phyloP scores from a whole-genome alignment of 345 rosid species.

The Erucastrum elatum region DNA sequence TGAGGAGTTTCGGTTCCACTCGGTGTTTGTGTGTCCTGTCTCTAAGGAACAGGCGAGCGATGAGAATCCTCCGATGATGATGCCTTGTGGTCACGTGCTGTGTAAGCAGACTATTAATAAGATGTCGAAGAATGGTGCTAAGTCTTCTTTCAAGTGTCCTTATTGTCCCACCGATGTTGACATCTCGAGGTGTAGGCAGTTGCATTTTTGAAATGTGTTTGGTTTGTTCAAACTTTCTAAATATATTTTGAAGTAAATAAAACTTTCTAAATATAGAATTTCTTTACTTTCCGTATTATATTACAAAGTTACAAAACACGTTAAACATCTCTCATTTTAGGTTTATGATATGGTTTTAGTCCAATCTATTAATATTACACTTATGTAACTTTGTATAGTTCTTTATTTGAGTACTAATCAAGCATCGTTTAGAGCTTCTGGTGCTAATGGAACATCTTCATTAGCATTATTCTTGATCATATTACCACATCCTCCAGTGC shows the following conservation, averaged over 20 bases:
- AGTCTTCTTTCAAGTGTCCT: conserved; percentile 64
- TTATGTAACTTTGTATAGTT: background rate
- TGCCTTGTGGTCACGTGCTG: conserved; percentile 79
- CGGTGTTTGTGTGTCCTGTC: conserved; percentile 75
- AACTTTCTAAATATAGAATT: conserved; percentile 31
- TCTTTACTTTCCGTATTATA: too few species aligned
- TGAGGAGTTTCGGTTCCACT: conserved; percentile 68
- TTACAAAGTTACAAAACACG: background rate
- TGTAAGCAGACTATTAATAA: conserved; percentile 70
- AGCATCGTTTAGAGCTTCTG: background rate
- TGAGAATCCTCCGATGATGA: conserved; percentile 77
- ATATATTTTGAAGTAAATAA: too few species aligned
- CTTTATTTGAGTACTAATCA: background rate
- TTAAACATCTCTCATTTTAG: background rate
- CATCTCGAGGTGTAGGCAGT: conserved; percentile 53
- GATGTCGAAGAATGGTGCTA: conserved; percentile 74
- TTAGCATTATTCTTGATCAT: background rate
- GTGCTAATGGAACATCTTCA: background rate
- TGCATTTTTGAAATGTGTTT: conserved; percentile 42
- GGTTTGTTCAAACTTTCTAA: background rate
- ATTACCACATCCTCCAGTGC: conserved; percentile 29
- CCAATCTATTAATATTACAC: background rate
- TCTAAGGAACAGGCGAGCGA: conserved; percentile 73
- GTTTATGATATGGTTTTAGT: background rate
- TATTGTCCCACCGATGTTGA: conserved; percentile 71